Evolutionary conservation across 208 protist species (phyloP), one percentile per base, ranked within the genome.

Genomic region (Trypanosoma cruzi): DNA sequence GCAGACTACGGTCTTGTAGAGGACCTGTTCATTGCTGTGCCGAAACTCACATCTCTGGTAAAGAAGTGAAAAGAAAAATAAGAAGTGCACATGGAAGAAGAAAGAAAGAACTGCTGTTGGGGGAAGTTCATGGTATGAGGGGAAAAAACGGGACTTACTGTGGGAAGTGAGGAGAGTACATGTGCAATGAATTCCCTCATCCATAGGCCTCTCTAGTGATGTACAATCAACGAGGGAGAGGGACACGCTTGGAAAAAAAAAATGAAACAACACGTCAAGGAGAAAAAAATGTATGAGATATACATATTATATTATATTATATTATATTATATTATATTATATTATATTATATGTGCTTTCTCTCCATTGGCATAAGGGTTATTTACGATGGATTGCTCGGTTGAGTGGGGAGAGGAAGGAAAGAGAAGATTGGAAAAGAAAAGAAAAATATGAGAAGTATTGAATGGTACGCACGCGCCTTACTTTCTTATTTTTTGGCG

Each of bases 1-100:
- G 94, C 97, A 5, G 98, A 99, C 87, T 99, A 99, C 80, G 98
- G 97, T 55, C 83, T 99, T 26, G 98, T 99, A 10, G 97, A 80
- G 54, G 98, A 99, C 81, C 79, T 99, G 44, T 99, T 99, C 81
- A 84, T 96, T 56, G 94, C 85, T 8, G 87, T 99, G 4, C 97
- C 97, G 7, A 93, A 96, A 64, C 75, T 99, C 44, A 97, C 86
- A 14, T 78, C 96, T 63, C 86, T 86, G 84, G 81, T 94, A 37
- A 88, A 89, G 74, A 85, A 79, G n/a, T 67, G 36, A 54, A 55
- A 44, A 42, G 40, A 50, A 65, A 6, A 42, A 32, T 42, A 28
- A 36, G 46, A 2, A 18, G 1, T 28, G 6, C 56, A 34, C 1
- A 60, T 37, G 26, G 57, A 53, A 49, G 28, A 34, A 56, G 40